phyloP scores from a whole-genome alignment of 2,329 filamentous ascomycete genomes.

The Plectosphaerella sp. region DNA sequence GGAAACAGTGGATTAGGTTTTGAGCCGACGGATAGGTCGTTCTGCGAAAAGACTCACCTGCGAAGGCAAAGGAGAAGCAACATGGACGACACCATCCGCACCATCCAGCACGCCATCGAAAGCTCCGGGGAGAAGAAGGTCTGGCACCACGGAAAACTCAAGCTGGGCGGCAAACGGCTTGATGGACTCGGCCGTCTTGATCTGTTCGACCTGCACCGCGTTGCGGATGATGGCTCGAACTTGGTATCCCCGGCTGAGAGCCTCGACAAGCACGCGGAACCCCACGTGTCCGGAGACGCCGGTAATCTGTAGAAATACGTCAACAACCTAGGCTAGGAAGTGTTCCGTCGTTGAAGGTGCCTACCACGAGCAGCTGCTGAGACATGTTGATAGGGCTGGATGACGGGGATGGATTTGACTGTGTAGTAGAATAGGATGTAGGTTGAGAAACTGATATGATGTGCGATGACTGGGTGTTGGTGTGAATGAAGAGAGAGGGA shows the following conservation, averaged over 20 bases:
- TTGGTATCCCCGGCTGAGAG: slow-evolving; percentile 19
- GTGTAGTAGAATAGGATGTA: no score
- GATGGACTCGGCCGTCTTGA: slow-evolving; percentile 7
- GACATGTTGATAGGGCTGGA: no score
- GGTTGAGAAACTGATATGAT: no score
- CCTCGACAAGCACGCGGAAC: slow-evolving; percentile 20
- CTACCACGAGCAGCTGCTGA: no score
- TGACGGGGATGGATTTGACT: no score
- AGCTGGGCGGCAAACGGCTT: slow-evolving; percentile 13
- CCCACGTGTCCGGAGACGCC: slow-evolving; percentile 25
- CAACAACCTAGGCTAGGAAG: no score
- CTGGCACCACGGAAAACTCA: slow-evolving; percentile 27
- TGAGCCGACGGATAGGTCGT: no score
- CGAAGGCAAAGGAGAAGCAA: slow-evolving; percentile 21
- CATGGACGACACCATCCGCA: slow-evolving; percentile 30
- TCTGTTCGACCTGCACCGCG: slow-evolving; percentile 11
- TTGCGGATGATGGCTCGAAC: slow-evolving; percentile 25
- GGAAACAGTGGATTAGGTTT: no score
- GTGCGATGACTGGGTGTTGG: no score
- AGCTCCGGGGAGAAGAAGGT: slow-evolving; percentile 29
- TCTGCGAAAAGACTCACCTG: not conserved
- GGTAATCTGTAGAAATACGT: slow-evolving; percentile 17
- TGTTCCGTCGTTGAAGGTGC: no score
- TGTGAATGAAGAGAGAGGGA: no score
- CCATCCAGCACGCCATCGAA: slow-evolving; percentile 37